phyloP scores from a whole-genome alignment of 352 stramenopile genomes.

The Globisporangium cederbergense region DNA sequence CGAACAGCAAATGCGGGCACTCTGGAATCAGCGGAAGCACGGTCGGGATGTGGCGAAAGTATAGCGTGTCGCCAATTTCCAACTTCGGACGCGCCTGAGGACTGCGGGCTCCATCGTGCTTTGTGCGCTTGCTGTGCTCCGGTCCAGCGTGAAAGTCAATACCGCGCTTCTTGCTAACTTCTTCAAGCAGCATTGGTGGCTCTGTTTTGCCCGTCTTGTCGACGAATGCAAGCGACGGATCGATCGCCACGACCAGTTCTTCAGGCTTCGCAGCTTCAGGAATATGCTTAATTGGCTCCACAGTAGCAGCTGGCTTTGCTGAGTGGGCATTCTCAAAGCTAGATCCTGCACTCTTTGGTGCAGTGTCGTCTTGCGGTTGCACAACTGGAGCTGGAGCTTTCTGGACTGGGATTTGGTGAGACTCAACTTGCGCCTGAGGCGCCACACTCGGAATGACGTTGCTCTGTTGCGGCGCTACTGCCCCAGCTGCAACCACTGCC shows the following conservation, averaged over 20 bases:
- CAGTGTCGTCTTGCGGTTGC: background rate
- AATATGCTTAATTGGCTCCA: slow-evolving; percentile 7
- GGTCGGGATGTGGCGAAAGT: slow-evolving; percentile 50
- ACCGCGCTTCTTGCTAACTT: slow-evolving; percentile 9
- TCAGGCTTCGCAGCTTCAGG: background rate
- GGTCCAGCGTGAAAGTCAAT: background rate
- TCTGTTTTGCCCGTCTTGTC: slow-evolving; percentile 46
- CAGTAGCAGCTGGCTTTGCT: slow-evolving; percentile 2
- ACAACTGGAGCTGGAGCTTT: background rate
- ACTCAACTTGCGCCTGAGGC: background rate
- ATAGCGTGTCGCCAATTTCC: slow-evolving; percentile 21
- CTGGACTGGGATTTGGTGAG: background rate
- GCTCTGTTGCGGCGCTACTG: background rate
- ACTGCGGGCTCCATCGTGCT: background rate
- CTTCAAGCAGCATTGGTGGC: background rate
- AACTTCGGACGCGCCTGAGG: background rate
- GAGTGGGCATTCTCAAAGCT: background rate
- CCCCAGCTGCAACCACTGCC: background rate
- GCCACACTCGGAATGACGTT: background rate
- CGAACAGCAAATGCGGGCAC: slow-evolving; percentile 69
- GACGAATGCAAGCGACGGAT: slow-evolving; percentile 58
- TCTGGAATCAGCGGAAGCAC: slow-evolving; percentile 50
- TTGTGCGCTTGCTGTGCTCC: slow-evolving; percentile 13
- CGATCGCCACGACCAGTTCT: slow-evolving; percentile 17
- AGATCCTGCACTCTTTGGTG: background rate